Evolutionary conservation across 345 rosid genomes (phyloP).

Genomic region (Barbarea vulgaris): DNA sequence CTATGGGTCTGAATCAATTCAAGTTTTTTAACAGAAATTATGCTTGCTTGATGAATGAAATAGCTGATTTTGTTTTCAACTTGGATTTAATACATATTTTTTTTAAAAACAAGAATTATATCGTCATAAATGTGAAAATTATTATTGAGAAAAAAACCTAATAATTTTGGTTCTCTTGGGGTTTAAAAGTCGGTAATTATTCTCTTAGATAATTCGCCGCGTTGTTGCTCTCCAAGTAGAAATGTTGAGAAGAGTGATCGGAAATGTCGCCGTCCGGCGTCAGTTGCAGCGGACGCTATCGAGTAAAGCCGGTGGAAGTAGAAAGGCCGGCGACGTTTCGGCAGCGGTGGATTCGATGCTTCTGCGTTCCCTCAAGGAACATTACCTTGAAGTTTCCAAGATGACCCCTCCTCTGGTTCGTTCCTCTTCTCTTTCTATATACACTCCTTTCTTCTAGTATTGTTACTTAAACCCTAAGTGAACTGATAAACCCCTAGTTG

Average conservation of each 20-base stretch:
- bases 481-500: background rate
- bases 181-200: background rate
- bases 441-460: background rate
- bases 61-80: too few species aligned
- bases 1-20: too few species aligned
- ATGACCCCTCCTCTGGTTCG: constrained; percentile 95
- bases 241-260: constrained; percentile 52
- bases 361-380: constrained; percentile 93
- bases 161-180: too few species aligned
- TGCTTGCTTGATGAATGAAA: too few species aligned
- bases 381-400: constrained; percentile 78
- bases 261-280: constrained; percentile 38
- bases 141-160: too few species aligned
- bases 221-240: background rate
- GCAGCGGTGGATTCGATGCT: constrained; percentile 71
- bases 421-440: background rate
- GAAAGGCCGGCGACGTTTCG: constrained; percentile 37
- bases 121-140: too few species aligned
- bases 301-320: constrained; percentile 25
- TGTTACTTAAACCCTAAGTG: constrained; percentile 28
- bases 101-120: too few species aligned
- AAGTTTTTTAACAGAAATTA: too few species aligned
- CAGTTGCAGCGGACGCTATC: constrained; percentile 44
- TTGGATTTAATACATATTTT: too few species aligned
- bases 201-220: constrained; percentile 12